These are phyloP conservation scores for Gynochthodes officinalis DNA, from an alignment of 257 asterid genomes.

Conservation along the genomic window DNA sequence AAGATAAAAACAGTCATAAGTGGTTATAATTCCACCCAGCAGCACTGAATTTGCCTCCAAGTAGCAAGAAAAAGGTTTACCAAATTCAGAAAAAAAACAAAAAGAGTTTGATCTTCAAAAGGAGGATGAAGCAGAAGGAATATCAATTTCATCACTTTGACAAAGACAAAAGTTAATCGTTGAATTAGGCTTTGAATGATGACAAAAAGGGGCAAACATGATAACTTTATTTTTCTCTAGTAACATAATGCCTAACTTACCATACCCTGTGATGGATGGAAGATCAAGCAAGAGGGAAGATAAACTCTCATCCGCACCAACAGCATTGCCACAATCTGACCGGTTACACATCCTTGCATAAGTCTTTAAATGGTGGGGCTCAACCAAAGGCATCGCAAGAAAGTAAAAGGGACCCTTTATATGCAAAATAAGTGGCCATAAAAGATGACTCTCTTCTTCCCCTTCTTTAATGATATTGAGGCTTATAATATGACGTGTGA, in stretches of 20 bases:
- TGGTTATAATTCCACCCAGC: background rate
- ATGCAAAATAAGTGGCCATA: conserved; percentile 87
- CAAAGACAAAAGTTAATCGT: background rate
- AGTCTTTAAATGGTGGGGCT: conserved; percentile 70
- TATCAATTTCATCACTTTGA: background rate
- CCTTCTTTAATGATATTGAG: conserved; percentile 50
- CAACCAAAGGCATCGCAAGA: conserved; percentile 78
- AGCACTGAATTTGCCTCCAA: background rate
- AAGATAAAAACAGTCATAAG: background rate
- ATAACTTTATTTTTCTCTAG: background rate
- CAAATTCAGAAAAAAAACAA: background rate
- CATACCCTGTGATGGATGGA: conserved; percentile 99
- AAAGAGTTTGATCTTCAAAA: background rate
- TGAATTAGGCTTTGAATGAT: background rate
- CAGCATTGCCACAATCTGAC: conserved; percentile 75
- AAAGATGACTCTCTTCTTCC: conserved; percentile 43
- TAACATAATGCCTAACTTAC: conserved; percentile 27
- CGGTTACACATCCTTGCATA: conserved; percentile 66
- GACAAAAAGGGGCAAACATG: background rate
- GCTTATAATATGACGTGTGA: conserved; percentile 76
- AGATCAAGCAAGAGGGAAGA: conserved; percentile 75
- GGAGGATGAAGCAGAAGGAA: background rate
- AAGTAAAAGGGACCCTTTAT: conserved; percentile 65
- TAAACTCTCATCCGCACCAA: conserved; percentile 66
- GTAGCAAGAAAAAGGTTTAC: background rate